Percentiles rank a stretch among this genome's conserved stretches.
phyloP scores from a whole-genome alignment of 192 early-diverging fungal species.

The Funneliformis mosseae region DNA sequence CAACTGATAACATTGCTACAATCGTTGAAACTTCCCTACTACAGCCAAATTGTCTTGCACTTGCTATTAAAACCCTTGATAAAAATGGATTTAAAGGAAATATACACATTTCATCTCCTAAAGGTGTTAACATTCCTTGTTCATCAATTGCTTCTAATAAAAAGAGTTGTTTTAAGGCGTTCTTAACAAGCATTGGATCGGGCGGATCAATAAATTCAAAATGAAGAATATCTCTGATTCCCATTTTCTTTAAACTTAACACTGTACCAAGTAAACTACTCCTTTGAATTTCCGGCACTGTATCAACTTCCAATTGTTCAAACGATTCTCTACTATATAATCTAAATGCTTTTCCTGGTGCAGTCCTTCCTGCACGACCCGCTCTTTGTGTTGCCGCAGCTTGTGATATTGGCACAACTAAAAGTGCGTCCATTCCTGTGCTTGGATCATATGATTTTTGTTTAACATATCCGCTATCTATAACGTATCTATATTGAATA shows the following conservation, averaged over 20 bases:
- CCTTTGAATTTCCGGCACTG: constrained; percentile 96
- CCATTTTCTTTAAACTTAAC: constrained; percentile 85
- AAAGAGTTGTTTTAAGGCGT: constrained; percentile 87
- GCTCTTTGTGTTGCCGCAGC: constrained; percentile 93
- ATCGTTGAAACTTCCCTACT: constrained; percentile 88
- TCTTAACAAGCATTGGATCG: constrained; percentile 74
- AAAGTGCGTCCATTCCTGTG: constrained; percentile 91
- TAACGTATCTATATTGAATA: constrained; percentile 78
- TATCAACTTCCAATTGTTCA: constrained; percentile 82
- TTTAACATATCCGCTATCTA: constrained; percentile 94
- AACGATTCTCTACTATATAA: constrained; percentile 86
- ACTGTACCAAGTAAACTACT: constrained; percentile 89
- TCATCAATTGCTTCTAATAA: constrained; percentile 88
- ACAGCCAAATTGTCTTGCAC: constrained; percentile 77
- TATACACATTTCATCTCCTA: constrained; percentile 87
- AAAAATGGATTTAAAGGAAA: constrained; percentile 91
- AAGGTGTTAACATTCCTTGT: constrained; percentile 76
- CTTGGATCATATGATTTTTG: constrained; percentile 93
- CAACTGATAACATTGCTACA: constrained; percentile 90
- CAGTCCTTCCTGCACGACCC: constrained; percentile 93
- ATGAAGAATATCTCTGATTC: constrained; percentile 83
- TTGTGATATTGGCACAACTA: constrained; percentile 89
- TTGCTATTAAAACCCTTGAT: constrained; percentile 82
- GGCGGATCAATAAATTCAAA: constrained; percentile 98
- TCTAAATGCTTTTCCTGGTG: constrained; percentile 86